Evolutionary conservation across 2,329 filamentous ascomycete genomes (phyloP).

Genomic region (Sporothrix sp.): DNA sequence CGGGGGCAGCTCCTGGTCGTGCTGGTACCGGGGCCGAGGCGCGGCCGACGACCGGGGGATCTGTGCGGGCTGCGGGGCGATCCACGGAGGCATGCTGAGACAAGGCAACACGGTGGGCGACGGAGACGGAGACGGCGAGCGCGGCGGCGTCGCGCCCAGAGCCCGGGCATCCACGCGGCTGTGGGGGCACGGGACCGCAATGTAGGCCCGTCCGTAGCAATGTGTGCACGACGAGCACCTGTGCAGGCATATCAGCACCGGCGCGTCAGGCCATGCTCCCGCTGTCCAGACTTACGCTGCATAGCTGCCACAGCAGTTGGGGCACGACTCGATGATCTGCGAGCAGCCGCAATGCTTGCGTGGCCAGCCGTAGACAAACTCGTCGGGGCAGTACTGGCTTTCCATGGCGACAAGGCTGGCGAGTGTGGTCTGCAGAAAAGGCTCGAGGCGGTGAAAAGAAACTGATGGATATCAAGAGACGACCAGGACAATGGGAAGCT

Average conservation of each 20-base stretch:
- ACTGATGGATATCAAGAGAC: too few relatives aligned
- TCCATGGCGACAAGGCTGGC: conserved; percentile 5
- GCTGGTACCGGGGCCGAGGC: not conserved
- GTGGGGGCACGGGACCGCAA: conserved; percentile 12
- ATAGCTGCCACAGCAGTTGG: conserved; percentile 17
- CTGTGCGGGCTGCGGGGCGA: too few relatives aligned
- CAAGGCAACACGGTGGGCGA: too few relatives aligned
- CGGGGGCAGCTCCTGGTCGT: not conserved
- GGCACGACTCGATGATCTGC: conserved; percentile 15
- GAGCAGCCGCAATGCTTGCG: conserved; percentile 14
- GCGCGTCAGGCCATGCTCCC: too few relatives aligned
- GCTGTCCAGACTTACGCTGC: conserved; percentile 15
- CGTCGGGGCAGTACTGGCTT: conserved; percentile 1
- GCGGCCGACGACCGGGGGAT: not conserved
- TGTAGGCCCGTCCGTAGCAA: conserved; percentile 13
- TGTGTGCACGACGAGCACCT: conserved; percentile 12
- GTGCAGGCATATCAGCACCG: too few relatives aligned
- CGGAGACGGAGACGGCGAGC: not conserved
- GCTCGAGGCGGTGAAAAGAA: too few relatives aligned
- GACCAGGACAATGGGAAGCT: too few relatives aligned
- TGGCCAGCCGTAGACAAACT: conserved; percentile 17
- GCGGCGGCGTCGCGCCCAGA: not conserved
- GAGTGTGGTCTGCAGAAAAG: not conserved
- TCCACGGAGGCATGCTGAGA: too few relatives aligned
- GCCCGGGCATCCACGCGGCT: not conserved